Base-by-base conservation (phyloP, 768 basidiomycete species). In the Boletus barrowsii region DNA sequence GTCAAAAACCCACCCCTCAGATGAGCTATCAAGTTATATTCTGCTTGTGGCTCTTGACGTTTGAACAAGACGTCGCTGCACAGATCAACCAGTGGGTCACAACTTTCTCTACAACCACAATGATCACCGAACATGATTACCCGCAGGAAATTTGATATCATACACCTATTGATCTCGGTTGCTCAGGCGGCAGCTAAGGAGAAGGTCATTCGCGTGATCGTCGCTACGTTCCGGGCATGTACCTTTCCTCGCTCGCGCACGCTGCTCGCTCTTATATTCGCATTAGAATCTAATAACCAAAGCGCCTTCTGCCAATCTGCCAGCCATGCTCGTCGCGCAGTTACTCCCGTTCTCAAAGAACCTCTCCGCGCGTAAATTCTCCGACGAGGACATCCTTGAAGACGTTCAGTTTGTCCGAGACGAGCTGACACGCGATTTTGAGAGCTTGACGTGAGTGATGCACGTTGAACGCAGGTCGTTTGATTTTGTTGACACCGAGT, bases 11-110 rank as follows among this genome's bases (percentile, higher is more conserved):
- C 15, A 83, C 86, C 20, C 91, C 95, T 18, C 97, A 99, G 73
- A 91, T 96, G 85, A 88, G 83, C 73, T 99, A 98, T 68, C 94
- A 97, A 77, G 85, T 94, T 41, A 83, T 84, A 24, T 90, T 93
- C 68, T 96, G 92, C 68, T 76, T 98, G 57, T 99, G 97, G 97
- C 75, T 98, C 47, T 74, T 98, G 52, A 90, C 93, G 0, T 99
- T 97, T 58, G 93, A 99, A 66, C 79, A 84, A 62, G 81, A 86
- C 36, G 79, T 97, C 30, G 90, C 95, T 1, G 83, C 89, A 58
- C 80, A 90, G 48, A 84, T 98, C 64, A 91, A 98, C 73, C 86
- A 85, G 95, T 94, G 55, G 44, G 83, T 72, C 11, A 39, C 22
- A 37, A 24, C 43, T 50, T 44, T 36, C 32, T 40, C 29, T 46